These are phyloP conservation scores for Ehretia macrophylla DNA, from an alignment of 257 asterid genomes.

Conservation along the genomic window DNA sequence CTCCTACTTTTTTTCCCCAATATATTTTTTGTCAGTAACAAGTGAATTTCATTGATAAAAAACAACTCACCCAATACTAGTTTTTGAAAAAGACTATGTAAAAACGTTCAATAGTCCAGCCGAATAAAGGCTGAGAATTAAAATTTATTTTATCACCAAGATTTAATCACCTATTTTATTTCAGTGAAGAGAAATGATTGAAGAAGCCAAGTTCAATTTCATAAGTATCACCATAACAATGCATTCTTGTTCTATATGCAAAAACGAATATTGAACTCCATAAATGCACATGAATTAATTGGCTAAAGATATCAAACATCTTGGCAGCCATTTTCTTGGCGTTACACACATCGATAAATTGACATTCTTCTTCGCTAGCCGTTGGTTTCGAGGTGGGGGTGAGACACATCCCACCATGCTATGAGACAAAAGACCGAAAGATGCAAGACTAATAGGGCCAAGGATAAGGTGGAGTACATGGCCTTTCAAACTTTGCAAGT, in stretches of 20 bases:
- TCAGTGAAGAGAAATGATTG: too few relatives aligned
- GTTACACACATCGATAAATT: not conserved
- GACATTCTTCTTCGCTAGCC: constrained; percentile 1
- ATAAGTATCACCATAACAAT: not conserved
- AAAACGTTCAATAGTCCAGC: too few relatives aligned
- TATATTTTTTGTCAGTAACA: too few relatives aligned
- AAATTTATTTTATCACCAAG: too few relatives aligned
- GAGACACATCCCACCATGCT: constrained; percentile 19
- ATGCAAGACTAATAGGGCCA: constrained; percentile 22
- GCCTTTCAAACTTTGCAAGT: constrained; percentile 17
- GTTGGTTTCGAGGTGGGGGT: constrained; percentile 30
- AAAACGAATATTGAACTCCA: constrained; percentile 8
- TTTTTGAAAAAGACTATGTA: too few relatives aligned
- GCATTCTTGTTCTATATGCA: not conserved
- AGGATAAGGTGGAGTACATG: constrained; percentile 17
- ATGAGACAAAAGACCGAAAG: constrained; percentile 34
- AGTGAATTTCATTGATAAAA: too few relatives aligned
- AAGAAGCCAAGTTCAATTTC: too few relatives aligned
- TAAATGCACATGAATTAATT: not conserved
- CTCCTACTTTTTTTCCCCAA: too few relatives aligned
- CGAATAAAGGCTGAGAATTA: too few relatives aligned
- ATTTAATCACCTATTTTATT: too few relatives aligned
- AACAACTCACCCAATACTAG: too few relatives aligned
- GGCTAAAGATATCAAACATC: constrained; percentile 1
- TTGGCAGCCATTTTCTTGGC: constrained; percentile 10